Conservation (phyloP, 495 filamentous ascomycete species). For the Tuber brumale region DNA sequence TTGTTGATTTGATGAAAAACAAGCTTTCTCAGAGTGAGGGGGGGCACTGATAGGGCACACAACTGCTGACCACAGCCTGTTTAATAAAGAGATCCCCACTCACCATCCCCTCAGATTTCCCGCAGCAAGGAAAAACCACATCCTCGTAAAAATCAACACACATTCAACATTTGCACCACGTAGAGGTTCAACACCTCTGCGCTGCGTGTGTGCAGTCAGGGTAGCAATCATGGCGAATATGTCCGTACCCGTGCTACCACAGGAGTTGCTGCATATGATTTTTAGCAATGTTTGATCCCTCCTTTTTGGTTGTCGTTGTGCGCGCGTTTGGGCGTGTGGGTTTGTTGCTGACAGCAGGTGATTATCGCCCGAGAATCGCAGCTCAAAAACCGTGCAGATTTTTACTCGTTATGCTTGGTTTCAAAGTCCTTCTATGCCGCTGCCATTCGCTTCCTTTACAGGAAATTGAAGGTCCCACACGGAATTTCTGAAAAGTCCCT, state of each 20-base stretch:
- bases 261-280: constrained; percentile 17
- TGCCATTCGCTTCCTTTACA: constrained; percentile 22
- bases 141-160: not conserved
- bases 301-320: not conserved
- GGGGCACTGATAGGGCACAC: not conserved
- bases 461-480: constrained; percentile 13
- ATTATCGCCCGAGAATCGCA: not conserved
- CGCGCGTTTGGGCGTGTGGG: not conserved
- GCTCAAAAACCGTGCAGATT: constrained; percentile 9
- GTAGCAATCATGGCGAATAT: not conserved
- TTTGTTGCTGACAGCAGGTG: not conserved
- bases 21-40: not conserved
- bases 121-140: not conserved
- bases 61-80: not conserved
- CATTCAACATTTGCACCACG: not conserved
- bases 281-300: constrained; percentile 15
- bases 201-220: not conserved
- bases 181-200: not conserved
- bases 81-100: not conserved
- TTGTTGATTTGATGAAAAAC: not conserved
- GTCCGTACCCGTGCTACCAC: constrained; percentile 5
- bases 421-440: constrained; percentile 16
- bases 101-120: not conserved
- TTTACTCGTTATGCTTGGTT: constrained; percentile 19
- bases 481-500: constrained; percentile 1